Evolutionary conservation across 164 flowering plant genomes (phyloP).

Genomic region (Magnolia kwangsiensis): DNA sequence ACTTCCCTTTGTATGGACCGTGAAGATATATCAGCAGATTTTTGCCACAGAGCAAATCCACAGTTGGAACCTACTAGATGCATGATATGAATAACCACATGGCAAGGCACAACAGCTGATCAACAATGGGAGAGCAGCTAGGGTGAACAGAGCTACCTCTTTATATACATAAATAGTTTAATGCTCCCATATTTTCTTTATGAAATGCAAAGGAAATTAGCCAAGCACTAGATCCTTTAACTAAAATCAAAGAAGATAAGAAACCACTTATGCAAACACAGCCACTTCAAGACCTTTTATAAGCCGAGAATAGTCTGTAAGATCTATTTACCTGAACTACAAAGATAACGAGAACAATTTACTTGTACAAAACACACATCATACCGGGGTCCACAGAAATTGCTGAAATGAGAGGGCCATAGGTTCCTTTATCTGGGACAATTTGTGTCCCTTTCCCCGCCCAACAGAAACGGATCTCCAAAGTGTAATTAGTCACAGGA

Average conservation of each 20-base stretch:
- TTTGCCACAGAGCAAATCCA: no score
- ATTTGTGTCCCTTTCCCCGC: conserved; percentile 42
- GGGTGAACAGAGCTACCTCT: no score
- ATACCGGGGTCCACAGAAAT: conserved; percentile 34
- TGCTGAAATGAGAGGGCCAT: conserved; percentile 55
- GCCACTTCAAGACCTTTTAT: not conserved
- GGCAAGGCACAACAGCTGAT: no score
- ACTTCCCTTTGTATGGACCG: no score
- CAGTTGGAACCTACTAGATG: no score
- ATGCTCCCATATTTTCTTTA: not conserved
- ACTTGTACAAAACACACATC: not conserved
- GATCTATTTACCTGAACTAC: no score
- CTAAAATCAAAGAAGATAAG: not conserved
- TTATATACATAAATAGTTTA: not conserved
- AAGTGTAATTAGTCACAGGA: conserved; percentile 20
- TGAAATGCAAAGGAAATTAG: not conserved
- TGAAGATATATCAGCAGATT: no score
- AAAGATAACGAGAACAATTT: not conserved
- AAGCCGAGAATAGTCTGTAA: not conserved
- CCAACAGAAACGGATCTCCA: conserved; percentile 42
- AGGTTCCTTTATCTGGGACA: conserved; percentile 35
- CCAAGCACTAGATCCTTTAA: not conserved
- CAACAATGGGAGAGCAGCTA: no score
- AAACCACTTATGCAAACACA: not conserved
- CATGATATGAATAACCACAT: no score